Percentiles rank a stretch among this genome's conserved stretches.
Conservation (phyloP, 1,139 yeast species). For the Taiozyma sp. region DNA sequence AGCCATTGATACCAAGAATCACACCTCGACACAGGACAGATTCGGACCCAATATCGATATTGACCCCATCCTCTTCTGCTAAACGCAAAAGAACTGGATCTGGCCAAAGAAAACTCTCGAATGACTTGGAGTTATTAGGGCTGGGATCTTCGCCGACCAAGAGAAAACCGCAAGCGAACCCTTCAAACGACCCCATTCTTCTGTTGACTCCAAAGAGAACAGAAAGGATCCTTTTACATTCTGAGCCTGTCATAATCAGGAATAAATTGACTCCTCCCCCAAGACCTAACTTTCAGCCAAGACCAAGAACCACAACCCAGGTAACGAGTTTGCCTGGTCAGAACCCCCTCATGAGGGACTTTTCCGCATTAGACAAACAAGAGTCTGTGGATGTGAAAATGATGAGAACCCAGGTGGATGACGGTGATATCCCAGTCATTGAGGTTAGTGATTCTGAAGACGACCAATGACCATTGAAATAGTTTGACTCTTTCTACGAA, state of each 20-base stretch:
- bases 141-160: not conserved
- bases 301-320: not conserved
- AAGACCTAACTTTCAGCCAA: not conserved
- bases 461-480: not conserved
- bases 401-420: not conserved
- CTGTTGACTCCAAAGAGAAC: not conserved
- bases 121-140: not conserved
- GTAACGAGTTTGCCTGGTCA: not conserved
- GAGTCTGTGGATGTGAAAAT: not conserved
- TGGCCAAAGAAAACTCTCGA: not conserved
- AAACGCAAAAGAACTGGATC: not conserved
- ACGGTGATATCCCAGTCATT: not conserved
- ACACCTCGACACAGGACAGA: not conserved
- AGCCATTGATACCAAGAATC: not conserved
- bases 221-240: not conserved
- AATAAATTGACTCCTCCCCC: not conserved
- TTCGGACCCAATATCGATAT: slow-evolving; percentile 17
- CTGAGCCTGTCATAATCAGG: not conserved
- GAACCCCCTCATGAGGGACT: not conserved
- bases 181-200: not conserved
- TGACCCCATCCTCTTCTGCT: slow-evolving; percentile 1
- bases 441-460: not conserved
- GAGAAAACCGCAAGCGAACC: not conserved
- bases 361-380: not conserved
- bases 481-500: not conserved